Percentiles rank a stretch among this genome's conserved stretches.
Conservation (phyloP, 148 eudicot species). For the Spergularia marina region DNA sequence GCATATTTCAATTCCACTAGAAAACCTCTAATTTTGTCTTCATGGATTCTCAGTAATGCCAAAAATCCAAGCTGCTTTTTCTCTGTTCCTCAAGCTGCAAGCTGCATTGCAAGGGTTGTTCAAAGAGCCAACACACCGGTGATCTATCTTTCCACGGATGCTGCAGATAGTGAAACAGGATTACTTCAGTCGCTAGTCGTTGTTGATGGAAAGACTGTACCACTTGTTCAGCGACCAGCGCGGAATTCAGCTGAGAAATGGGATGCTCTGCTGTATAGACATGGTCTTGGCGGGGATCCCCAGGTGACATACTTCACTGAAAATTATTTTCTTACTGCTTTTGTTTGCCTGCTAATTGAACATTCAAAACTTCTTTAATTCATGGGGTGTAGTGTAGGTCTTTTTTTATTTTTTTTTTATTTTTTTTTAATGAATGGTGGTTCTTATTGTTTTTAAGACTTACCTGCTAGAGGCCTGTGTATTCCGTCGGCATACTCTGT, state of each 20-base stretch:
- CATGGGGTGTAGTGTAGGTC: too few relatives aligned
- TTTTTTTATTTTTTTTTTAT: not conserved
- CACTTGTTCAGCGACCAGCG: conserved; percentile 75
- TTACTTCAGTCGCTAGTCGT: conserved; percentile 69
- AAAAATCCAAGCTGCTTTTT: conserved; percentile 88
- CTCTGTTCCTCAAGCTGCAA: conserved; percentile 94
- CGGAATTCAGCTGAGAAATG: conserved; percentile 88
- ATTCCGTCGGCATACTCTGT: too few relatives aligned
- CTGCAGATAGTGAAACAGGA: conserved; percentile 92
- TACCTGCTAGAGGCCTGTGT: too few relatives aligned
- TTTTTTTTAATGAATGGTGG: not conserved
- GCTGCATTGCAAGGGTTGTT: conserved; percentile 73
- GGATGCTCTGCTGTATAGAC: conserved; percentile 94
- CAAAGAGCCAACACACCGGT: conserved; percentile 78
- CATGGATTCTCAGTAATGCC: conserved; percentile 61
- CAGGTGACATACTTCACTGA: conserved; percentile 51
- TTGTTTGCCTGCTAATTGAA: not conserved
- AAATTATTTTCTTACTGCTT: conserved; percentile 1
- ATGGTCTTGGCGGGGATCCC: conserved; percentile 61
- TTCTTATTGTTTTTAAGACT: not conserved
- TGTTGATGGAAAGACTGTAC: conserved; percentile 71
- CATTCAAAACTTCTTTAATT: not conserved
- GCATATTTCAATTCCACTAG: not conserved
- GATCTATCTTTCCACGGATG: conserved; percentile 95
- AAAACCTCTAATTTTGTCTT: conserved; percentile 13